These are phyloP conservation scores for Gastrolobium bilobum DNA, from an alignment of 306 rosid species.

Conservation along the genomic window DNA sequence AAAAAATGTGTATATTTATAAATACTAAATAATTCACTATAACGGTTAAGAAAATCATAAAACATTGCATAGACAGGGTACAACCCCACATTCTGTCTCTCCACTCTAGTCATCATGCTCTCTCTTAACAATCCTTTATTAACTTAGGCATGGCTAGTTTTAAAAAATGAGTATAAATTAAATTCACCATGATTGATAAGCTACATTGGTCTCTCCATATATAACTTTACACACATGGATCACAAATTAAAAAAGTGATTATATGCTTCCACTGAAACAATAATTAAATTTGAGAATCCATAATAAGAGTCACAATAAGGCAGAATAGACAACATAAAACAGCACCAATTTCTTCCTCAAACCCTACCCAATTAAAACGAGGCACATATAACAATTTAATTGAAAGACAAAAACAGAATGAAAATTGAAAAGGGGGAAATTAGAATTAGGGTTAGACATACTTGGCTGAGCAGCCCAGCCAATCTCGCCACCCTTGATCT, in stretches of 20 bases:
- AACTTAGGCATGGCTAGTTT: background rate
- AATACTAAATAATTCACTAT: background rate
- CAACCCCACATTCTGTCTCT: background rate
- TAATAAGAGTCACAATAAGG: background rate
- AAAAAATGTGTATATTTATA: background rate
- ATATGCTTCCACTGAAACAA: no score
- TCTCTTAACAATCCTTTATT: background rate
- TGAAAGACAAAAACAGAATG: no score
- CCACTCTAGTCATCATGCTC: background rate
- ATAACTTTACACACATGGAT: conserved; percentile 24
- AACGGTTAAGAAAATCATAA: background rate
- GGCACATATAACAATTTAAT: no score
- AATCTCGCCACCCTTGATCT: conserved; percentile 95
- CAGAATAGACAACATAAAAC: background rate
- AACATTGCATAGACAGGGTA: background rate
- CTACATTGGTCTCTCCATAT: conserved; percentile 9
- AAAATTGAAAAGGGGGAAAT: no score
- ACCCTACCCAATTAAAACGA: no score
- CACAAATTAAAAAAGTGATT: background rate
- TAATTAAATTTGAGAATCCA: conserved; percentile 13
- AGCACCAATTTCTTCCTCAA: background rate
- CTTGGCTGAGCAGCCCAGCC: conserved; percentile 99
- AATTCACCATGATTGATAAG: background rate
- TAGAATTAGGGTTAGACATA: conserved; percentile 14
- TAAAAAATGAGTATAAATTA: background rate